Evolutionary conservation across 108 stramenopile genomes (phyloP).

Genomic region (Aurantiochytrium sp.): DNA sequence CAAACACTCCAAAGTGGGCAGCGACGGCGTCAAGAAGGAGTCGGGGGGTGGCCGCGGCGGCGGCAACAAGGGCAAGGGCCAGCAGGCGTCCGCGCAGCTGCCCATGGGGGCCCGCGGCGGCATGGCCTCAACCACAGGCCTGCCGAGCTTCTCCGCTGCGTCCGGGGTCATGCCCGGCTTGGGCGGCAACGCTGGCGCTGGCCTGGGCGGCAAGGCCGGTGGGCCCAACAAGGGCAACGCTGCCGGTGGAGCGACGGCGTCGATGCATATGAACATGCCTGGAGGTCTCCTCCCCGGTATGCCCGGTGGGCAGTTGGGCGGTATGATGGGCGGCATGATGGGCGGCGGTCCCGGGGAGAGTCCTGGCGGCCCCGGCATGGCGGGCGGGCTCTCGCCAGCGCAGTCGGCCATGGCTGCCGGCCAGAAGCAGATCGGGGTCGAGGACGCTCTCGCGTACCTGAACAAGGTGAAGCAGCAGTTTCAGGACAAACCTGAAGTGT

Average conservation of each 20-base stretch:
- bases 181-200: no score
- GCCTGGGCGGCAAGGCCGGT: no score
- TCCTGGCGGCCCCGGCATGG: neutral
- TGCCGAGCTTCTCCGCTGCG: no score
- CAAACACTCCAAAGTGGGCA: neutral
- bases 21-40: neutral
- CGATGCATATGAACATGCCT: no score
- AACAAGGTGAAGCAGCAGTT: slow-evolving; percentile 89
- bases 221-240: no score
- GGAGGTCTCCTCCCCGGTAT: no score
- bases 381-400: neutral
- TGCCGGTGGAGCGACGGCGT: no score
- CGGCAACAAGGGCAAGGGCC: neutral
- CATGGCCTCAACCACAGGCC: no score
- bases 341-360: no score
- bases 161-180: no score
- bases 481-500: slow-evolving; percentile 87
- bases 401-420: neutral
- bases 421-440: slow-evolving; percentile 59
- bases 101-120: no score
- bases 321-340: neutral
- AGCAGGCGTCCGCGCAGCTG: neutral
- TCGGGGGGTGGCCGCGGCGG: neutral
- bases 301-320: no score
- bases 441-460: slow-evolving; percentile 96